Evolutionary conservation across 768 basidiomycete genomes (phyloP), one percentile per base, ranked within the genome.

Genomic region (Boletus speciosus): DNA sequence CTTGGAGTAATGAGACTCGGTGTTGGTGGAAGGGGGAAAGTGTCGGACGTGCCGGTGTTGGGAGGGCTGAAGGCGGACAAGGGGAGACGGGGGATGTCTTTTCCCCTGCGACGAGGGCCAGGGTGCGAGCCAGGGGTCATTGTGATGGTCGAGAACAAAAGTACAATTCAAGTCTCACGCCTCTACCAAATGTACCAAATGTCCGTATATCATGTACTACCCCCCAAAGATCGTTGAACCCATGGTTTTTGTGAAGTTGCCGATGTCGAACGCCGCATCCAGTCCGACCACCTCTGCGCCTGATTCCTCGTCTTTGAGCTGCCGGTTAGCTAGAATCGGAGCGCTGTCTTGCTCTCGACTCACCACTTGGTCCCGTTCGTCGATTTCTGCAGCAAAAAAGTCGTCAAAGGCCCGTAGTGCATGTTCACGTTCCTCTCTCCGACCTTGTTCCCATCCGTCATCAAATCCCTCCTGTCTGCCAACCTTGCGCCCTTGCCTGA

Each of bases 51-150:
- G 49, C 84, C 83, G 5, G 85, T 76, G 70, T 80, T 86, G 25
- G 87, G 86, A 0, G 88, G 82, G 27, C 77, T 81, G 68, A 93
- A 93, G 0, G 83, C 90, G 11, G 89, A 90, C 25, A 84, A 67
- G 0, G 90, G 89, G 12, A 93, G 81, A 43, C 77, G 80, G 8
- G 90, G 91, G 5, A 84, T 81, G 21, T 80, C 74, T 66, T 83
- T 88, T 25, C 78, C 81, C 66, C 81, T 89, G 63, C 85, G 83
- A 59, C 84, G 81, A 12, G 71, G 61, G n/a, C n/a, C 44, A 6
- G 45, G 4, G 12, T n/a, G 45, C 2, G 32, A 2, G 21, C 32
- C 19, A 3, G 71, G 59, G 15, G 71, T 71, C 51, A 46, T 36
- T 16, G 35, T 47, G 51, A 42, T 54, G 51, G 21, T 54, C 8